phyloP scores from a whole-genome alignment of 352 stramenopile genomes.

The Pythium rishiriense region DNA sequence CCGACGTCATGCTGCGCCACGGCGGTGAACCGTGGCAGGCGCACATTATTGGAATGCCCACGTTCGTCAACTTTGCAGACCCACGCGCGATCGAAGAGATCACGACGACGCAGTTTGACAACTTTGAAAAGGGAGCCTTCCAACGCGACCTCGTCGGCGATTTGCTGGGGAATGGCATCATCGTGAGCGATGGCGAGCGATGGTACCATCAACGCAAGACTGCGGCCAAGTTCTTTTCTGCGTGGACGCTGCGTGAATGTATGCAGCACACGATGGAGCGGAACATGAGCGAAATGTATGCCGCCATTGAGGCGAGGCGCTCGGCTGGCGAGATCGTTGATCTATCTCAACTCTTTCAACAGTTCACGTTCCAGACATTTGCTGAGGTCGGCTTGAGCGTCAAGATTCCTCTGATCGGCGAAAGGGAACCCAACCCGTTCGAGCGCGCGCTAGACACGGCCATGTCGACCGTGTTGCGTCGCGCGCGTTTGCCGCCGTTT shows the following conservation, averaged over 20 bases:
- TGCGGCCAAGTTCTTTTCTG: conserved; percentile 35
- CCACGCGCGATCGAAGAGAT: conserved; percentile 34
- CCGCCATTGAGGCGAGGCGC: neutral
- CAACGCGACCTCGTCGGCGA: conserved; percentile 20
- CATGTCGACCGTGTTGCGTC: conserved; percentile 33
- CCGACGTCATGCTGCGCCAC: neutral
- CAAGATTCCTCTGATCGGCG: conserved; percentile 43
- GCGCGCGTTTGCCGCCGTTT: conserved; percentile 43
- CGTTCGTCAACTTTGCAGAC: conserved; percentile 23
- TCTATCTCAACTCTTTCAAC: conserved; percentile 40
- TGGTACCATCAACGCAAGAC: conserved; percentile 40
- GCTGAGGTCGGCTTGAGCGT: conserved; percentile 49
- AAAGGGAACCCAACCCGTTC: conserved; percentile 39
- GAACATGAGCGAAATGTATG: conserved; percentile 8
- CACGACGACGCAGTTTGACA: conserved; percentile 34
- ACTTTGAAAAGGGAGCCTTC: conserved; percentile 32
- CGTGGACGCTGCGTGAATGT: conserved; percentile 24
- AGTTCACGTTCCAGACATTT: conserved; percentile 57
- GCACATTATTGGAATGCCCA: conserved; percentile 12
- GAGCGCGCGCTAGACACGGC: conserved; percentile 41
- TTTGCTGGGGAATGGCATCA: conserved; percentile 27
- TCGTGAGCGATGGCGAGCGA: conserved; percentile 29
- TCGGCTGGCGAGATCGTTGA: conserved; percentile 1
- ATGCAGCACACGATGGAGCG: conserved; percentile 20
- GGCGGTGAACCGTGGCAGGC: conserved; percentile 32